Conservation (phyloP, 163 green algal species). For the Scenedesmus sp. region DNA sequence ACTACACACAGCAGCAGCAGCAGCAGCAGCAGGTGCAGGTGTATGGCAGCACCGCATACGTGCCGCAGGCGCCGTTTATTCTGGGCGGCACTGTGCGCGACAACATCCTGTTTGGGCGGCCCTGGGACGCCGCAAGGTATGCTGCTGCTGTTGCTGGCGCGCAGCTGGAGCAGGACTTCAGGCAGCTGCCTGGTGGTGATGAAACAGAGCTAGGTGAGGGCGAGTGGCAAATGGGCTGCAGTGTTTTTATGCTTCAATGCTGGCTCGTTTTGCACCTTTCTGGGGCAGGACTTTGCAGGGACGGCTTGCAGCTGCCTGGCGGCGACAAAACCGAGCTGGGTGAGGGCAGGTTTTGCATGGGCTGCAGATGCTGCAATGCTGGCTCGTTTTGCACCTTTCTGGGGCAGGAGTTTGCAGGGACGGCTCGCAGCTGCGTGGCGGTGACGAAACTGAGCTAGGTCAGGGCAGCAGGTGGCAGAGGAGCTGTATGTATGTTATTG, state of each 20-base stretch:
- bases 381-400: neutral
- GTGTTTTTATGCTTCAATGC: neutral
- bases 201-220: slow-evolving; percentile 73
- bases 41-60: slow-evolving; percentile 46
- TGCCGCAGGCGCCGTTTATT: slow-evolving; percentile 84
- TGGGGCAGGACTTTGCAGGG: neutral
- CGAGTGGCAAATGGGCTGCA: neutral
- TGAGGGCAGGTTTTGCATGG: neutral
- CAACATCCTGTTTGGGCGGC: slow-evolving; percentile 87
- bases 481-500: too few relatives aligned
- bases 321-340: slow-evolving; percentile 81
- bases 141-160: slow-evolving; percentile 28
- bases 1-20: slow-evolving; percentile 45
- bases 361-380: neutral
- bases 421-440: neutral
- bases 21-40: slow-evolving; percentile 35
- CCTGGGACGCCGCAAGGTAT: slow-evolving; percentile 64
- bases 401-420: neutral
- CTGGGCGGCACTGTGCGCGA: slow-evolving; percentile 81
- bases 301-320: neutral
- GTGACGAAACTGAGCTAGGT: too few relatives aligned
- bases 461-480: too few relatives aligned
- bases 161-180: slow-evolving; percentile 58
- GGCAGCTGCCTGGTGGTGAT: slow-evolving; percentile 67
- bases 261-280: neutral